phyloP scores from a whole-genome alignment of 2,329 filamentous ascomycete species.

The Sphaerulina populicola region DNA sequence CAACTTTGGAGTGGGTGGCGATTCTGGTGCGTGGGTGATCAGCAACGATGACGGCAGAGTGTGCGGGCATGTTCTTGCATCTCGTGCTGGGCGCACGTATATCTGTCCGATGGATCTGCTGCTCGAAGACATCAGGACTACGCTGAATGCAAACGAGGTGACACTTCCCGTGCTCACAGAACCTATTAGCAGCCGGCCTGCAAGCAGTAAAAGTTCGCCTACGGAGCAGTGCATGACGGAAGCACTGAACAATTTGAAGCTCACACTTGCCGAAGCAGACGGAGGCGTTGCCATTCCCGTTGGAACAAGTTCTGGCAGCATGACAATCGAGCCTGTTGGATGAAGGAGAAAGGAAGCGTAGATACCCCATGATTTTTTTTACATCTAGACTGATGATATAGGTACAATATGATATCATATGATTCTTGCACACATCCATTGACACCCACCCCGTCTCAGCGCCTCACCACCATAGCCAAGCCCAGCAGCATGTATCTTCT shows the following conservation, averaged over 20 bases:
- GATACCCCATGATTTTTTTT: neutral
- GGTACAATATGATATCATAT: neutral
- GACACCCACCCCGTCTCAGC: neutral
- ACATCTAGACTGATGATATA: neutral
- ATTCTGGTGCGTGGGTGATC: conserved; percentile 89
- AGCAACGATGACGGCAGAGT: conserved; percentile 69
- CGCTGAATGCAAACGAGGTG: conserved; percentile 62
- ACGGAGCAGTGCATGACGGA: conserved; percentile 15
- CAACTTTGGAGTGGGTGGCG: conserved; percentile 64
- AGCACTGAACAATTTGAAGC: conserved; percentile 13
- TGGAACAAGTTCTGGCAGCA: conserved; percentile 6
- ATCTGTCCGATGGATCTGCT: conserved; percentile 93
- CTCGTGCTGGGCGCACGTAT: conserved; percentile 67
- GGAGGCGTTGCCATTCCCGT: conserved; percentile 19
- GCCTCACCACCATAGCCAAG: neutral
- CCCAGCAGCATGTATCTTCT: too few relatives aligned
- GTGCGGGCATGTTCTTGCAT: conserved; percentile 81
- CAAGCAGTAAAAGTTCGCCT: conserved; percentile 5
- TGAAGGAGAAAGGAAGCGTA: too few relatives aligned
- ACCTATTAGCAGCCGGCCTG: conserved; percentile 2
- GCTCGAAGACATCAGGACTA: conserved; percentile 74
- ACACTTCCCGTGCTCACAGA: conserved; percentile 55
- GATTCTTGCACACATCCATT: neutral
- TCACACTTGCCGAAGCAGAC: conserved; percentile 16
- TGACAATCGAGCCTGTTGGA: conserved; percentile 19